Evolutionary conservation across 208 protist species (phyloP), one percentile per base, ranked within the genome.

Genomic region (Crithidia acanthocephali): DNA sequence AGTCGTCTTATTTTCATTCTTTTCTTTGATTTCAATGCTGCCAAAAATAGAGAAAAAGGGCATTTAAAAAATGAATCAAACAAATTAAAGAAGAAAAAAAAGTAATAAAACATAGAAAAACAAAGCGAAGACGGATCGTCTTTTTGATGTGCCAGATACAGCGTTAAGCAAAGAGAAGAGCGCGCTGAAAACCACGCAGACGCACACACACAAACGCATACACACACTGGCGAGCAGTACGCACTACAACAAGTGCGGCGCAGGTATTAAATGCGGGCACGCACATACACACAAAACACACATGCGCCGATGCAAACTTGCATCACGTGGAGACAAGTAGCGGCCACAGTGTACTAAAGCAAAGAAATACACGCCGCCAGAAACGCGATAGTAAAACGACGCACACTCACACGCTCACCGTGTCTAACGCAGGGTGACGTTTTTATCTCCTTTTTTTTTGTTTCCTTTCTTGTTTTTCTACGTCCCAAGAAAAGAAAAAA

Each of bases 51-150:
- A n/a, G n/a, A n/a, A n/a, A n/a, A n/a, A n/a, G n/a, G n/a, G n/a
- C n/a, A n/a, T n/a, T n/a, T n/a, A n/a, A n/a, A 44, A 71, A 61
- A 47, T 4, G 44, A 52, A 59, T 62, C 35, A 51, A 52, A 33
- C 32, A 59, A 48, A 45, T 45, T 58, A 1, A 51, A 51, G n/a
- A 55, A 55, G 9, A 27, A 3, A 32, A 32, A 32, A 32, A 32
- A 27, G 25, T 23, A 32, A 32, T 6, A 55, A 55, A 9, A 8
- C 23, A 32, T 15, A 32, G 60, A 56, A 48, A 68, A 48, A 65
- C 10, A 15, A 23, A 63, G 55, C 32, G 30, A 73, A 22, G 45
- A 50, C 45, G 45, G 45, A 50, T 22, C 8, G 37, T 28, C 47
- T 4, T 27, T 44, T 55, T 51, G 35, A 64, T 35, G 23, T 48